These are phyloP conservation scores for Jamesozyma hellenica DNA, from an alignment of 805 yeast genomes.

Conservation along the genomic window DNA sequence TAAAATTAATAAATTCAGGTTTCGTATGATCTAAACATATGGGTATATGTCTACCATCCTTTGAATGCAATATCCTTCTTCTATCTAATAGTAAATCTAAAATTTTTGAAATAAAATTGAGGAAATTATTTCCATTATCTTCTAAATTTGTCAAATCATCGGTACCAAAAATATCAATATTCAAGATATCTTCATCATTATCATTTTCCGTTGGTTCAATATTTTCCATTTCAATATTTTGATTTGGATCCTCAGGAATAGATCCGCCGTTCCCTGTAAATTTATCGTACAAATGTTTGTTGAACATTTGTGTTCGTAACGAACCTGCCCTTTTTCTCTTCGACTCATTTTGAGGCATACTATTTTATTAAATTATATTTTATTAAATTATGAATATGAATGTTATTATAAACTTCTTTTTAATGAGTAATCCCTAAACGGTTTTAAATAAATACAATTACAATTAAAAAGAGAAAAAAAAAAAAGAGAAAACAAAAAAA, in stretches of 20 bases:
- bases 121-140: not conserved
- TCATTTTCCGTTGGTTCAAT: constrained; percentile 4
- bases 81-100: constrained; percentile 35
- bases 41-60: constrained; percentile 71
- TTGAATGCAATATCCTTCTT: constrained; percentile 41
- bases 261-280: constrained; percentile 7
- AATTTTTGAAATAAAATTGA: constrained; percentile 7
- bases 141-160: constrained; percentile 2
- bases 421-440: too few relatives aligned
- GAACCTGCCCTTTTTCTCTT: constrained; percentile 25
- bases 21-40: constrained; percentile 37
- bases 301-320: constrained; percentile 28
- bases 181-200: not conserved
- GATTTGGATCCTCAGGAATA: constrained; percentile 1
- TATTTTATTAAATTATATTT: not conserved
- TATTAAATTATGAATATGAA: too few relatives aligned
- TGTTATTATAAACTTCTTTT: too few relatives aligned
- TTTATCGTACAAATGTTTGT: constrained; percentile 24
- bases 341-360: constrained; percentile 6
- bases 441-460: too few relatives aligned
- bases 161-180: constrained; percentile 2
- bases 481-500: too few relatives aligned
- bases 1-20: constrained; percentile 11
- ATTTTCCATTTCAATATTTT: constrained; percentile 11
- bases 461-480: too few relatives aligned